Evolutionary conservation across 169 alveolate species (phyloP).

Genomic region (Eimeria mitis): DNA sequence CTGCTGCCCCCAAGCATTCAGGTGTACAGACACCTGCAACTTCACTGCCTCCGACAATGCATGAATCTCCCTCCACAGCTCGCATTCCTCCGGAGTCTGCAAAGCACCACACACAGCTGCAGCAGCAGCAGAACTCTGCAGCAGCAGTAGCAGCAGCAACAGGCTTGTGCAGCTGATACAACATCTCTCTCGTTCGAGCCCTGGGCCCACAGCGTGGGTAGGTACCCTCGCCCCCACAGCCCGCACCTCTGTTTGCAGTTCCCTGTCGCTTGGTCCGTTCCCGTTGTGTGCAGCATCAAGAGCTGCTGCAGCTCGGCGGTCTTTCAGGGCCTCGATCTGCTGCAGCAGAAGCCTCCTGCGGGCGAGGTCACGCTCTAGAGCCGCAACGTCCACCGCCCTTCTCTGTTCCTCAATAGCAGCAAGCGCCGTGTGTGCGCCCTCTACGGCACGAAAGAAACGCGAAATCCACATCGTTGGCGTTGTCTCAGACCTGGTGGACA

Average conservation of each 20-base stretch:
- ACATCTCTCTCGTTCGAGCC: background rate
- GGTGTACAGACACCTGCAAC: conserved; percentile 28
- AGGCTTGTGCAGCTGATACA: background rate
- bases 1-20: conserved; percentile 66
- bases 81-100: conserved; percentile 37
- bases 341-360: conserved; percentile 46
- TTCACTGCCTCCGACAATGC: conserved; percentile 25
- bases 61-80: conserved; percentile 46
- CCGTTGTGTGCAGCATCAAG: background rate
- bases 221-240: background rate
- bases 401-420: conserved; percentile 34
- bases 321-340: conserved; percentile 27
- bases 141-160: background rate
- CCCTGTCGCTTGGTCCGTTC: background rate
- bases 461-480: conserved; percentile 60
- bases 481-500: conserved; percentile 18
- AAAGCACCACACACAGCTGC: background rate
- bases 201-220: background rate
- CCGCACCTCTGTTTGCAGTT: conserved; percentile 15
- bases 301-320: conserved; percentile 32
- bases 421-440: conserved; percentile 44
- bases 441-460: conserved; percentile 63
- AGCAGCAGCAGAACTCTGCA: background rate
- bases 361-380: conserved; percentile 32
- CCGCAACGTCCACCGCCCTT: conserved; percentile 21